Evolutionary conservation across 352 stramenopile genomes (phyloP).

Genomic region (Pythium rishiriense): DNA sequence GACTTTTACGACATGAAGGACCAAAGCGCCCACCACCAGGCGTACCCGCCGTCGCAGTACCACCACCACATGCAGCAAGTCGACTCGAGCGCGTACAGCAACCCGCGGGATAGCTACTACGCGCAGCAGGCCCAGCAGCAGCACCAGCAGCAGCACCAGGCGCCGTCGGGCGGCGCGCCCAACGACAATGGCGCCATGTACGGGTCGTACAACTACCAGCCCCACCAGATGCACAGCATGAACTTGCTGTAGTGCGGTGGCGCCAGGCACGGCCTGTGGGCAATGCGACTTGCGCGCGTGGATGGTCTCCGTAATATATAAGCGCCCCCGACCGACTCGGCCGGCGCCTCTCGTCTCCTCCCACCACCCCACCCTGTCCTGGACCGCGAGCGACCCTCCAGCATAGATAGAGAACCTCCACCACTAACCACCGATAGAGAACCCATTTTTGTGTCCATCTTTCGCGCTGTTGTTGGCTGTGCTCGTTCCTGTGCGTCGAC

Average conservation of each 20-base stretch:
- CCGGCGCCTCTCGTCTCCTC: neutral
- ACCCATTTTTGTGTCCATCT: neutral
- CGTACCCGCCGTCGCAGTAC: conserved; percentile 61
- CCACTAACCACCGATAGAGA: conserved; percentile 16
- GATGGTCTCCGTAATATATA: conserved; percentile 26
- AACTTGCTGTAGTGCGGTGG: conserved; percentile 46
- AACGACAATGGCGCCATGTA: conserved; percentile 61
- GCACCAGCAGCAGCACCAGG: conserved; percentile 30
- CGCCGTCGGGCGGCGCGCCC: conserved; percentile 22
- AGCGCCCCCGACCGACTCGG: conserved; percentile 13
- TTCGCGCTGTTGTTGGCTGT: neutral
- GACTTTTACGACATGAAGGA: conserved; percentile 85
- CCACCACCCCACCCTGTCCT: neutral
- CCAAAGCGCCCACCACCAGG: conserved; percentile 46
- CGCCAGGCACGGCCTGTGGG: too few species aligned
- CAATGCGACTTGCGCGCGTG: conserved; percentile 5
- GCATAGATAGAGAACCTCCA: conserved; percentile 26
- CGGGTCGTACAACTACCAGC: conserved; percentile 47
- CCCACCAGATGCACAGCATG: conserved; percentile 83
- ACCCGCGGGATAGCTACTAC: conserved; percentile 55
- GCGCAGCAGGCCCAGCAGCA: conserved; percentile 18
- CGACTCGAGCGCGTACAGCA: conserved; percentile 62
- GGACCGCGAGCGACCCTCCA: neutral
- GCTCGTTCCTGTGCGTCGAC: too few species aligned
- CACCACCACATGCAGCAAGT: conserved; percentile 65